Conservation (phyloP, 179 eudicot genomes). For the Drosera spatulata region DNA sequence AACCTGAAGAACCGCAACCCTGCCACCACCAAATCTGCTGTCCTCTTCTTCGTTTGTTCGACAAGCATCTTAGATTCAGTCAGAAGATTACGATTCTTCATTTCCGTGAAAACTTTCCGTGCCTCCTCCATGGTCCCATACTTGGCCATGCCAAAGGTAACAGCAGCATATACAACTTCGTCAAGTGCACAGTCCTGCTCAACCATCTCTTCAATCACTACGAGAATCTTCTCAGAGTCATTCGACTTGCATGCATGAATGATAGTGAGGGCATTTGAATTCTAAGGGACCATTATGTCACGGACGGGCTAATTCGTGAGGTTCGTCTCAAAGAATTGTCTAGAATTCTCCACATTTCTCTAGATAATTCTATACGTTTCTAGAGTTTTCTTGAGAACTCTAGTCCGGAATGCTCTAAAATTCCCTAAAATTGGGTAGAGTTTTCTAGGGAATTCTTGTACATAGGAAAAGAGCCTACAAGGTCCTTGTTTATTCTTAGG, state of each 20-base stretch:
- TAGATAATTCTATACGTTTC: no score
- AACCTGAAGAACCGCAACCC: constrained; percentile 85
- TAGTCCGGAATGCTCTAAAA: no score
- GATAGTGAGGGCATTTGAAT: constrained; percentile 55
- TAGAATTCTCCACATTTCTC: no score
- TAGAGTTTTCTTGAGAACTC: no score
- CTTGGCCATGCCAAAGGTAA: constrained; percentile 83
- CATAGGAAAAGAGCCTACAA: no score
- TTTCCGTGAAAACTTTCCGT: constrained; percentile 49
- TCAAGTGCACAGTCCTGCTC: constrained; percentile 45
- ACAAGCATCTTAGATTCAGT: constrained; percentile 65
- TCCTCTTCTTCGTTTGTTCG: constrained; percentile 73
- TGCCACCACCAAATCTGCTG: constrained; percentile 66
- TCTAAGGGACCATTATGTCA: constrained; percentile 76
- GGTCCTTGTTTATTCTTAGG: no score
- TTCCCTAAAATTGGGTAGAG: no score
- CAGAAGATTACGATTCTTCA: constrained; percentile 47
- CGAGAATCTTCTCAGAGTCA: constrained; percentile 51
- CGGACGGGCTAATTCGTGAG: no score
- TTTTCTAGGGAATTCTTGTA: no score
- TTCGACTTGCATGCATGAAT: constrained; percentile 60
- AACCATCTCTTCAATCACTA: constrained; percentile 66
- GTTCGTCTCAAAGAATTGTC: no score
- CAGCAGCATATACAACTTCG: constrained; percentile 51
- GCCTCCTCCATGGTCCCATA: constrained; percentile 83